Evolutionary conservation across 768 basidiomycete species (phyloP).

Genomic region (Boletus pseudopeckii): DNA sequence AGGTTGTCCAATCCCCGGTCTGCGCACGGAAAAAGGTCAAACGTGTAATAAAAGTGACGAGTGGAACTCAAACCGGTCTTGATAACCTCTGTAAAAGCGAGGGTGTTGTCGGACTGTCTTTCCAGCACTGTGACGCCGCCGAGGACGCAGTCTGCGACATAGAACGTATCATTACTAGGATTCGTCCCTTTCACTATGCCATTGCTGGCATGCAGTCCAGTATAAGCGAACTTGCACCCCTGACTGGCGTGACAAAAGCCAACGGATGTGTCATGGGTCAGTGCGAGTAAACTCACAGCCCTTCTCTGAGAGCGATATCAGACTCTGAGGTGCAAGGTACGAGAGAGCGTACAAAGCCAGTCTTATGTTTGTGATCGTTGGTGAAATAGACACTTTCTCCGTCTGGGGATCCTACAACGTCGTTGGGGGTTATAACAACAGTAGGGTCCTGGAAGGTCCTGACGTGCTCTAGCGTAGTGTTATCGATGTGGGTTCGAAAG

Average conservation of each 20-base stretch:
- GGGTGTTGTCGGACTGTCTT: conserved; percentile 53
- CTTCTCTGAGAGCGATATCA: conserved; percentile 17
- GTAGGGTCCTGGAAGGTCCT: conserved; percentile 51
- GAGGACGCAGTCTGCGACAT: conserved; percentile 46
- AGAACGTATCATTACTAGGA: conserved; percentile 55
- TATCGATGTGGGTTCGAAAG: conserved; percentile 51
- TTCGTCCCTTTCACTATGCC: conserved; percentile 51
- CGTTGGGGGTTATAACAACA: conserved; percentile 64
- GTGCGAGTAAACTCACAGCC: conserved; percentile 28
- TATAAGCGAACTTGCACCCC: conserved; percentile 60
- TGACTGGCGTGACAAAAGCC: conserved; percentile 59
- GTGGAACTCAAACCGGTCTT: conserved; percentile 41
- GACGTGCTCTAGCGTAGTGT: conserved; percentile 46
- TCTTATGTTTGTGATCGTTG: conserved; percentile 59
- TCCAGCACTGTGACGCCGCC: conserved; percentile 55
- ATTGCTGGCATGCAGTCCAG: conserved; percentile 51
- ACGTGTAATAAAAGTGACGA: background rate
- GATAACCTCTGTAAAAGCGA: conserved; percentile 53
- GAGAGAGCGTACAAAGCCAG: conserved; percentile 44
- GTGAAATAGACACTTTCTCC: conserved; percentile 67
- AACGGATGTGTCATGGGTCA: conserved; percentile 44
- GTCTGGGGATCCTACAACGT: conserved; percentile 62
- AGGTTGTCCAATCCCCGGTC: conserved; percentile 61
- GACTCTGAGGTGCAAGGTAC: background rate
- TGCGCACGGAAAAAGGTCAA: conserved; percentile 20